Evolutionary conservation across 768 basidiomycete species (phyloP).

Genomic region (Tricholoma hemisulphureum): DNA sequence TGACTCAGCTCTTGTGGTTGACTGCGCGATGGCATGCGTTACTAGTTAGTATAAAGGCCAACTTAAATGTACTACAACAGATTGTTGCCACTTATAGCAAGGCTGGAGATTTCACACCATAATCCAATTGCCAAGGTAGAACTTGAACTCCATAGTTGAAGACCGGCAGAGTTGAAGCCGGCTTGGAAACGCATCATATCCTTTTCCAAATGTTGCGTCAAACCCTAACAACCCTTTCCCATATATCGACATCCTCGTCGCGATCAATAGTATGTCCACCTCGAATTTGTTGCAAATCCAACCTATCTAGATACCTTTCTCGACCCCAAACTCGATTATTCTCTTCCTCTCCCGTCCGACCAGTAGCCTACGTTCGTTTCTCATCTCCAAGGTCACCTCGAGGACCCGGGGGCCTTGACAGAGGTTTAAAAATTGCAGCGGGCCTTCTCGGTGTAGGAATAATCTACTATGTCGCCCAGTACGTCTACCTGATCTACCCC

Average conservation of each 20-base stretch:
- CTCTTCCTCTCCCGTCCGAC: not conserved
- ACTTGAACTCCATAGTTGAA: no score
- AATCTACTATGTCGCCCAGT: constrained; percentile 38
- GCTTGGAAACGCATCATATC: no score
- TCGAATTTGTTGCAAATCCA: not conserved
- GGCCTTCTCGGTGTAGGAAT: constrained; percentile 15
- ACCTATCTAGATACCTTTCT: not conserved
- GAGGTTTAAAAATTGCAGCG: not conserved
- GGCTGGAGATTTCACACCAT: no score
- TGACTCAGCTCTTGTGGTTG: not conserved
- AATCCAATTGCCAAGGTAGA: no score
- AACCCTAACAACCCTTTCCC: not conserved
- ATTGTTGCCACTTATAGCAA: no score
- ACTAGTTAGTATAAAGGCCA: no score
- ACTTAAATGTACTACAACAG: no score
- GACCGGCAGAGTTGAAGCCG: no score
- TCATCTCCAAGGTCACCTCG: not conserved
- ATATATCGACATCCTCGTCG: not conserved
- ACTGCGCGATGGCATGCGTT: no score
- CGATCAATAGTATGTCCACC: not conserved
- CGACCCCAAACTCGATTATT: not conserved
- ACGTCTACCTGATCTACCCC: not conserved
- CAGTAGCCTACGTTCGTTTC: not conserved
- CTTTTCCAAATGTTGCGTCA: not conserved
- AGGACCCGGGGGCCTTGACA: not conserved